Evolutionary conservation across 2,329 filamentous ascomycete species (phyloP).

Genomic region (Arthrobotrys sinensis): DNA sequence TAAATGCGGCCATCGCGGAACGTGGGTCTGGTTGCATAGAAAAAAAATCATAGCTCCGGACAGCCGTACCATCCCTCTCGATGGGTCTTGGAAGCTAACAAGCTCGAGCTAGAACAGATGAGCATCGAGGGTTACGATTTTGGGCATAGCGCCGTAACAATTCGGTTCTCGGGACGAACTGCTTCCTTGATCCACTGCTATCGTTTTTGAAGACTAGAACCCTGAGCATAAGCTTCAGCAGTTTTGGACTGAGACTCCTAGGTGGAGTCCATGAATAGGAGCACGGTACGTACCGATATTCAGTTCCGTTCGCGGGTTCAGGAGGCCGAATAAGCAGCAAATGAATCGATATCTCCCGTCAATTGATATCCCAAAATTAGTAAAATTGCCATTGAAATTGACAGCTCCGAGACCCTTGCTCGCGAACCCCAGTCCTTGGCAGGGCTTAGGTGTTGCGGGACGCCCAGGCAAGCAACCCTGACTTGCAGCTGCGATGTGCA

Average conservation of each 20-base stretch:
- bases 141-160: slow-evolving; percentile 29
- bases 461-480: slow-evolving; percentile 46
- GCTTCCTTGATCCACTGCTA: slow-evolving; percentile 45
- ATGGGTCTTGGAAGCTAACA: slow-evolving; percentile 31
- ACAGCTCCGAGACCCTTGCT: slow-evolving; percentile 36
- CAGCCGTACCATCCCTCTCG: slow-evolving; percentile 3
- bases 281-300: neutral
- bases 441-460: slow-evolving; percentile 51
- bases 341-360: slow-evolving; percentile 25
- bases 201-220: slow-evolving; percentile 14
- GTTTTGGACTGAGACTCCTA: slow-evolving; percentile 43
- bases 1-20: slow-evolving; percentile 50
- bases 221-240: slow-evolving; percentile 38
- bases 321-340: slow-evolving; percentile 1
- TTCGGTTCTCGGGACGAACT: slow-evolving; percentile 58
- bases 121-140: slow-evolving; percentile 47
- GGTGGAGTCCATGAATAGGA: slow-evolving; percentile 4
- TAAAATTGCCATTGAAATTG: slow-evolving; percentile 43
- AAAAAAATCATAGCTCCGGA: slow-evolving; percentile 31
- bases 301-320: neutral
- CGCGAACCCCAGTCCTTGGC: slow-evolving; percentile 48
- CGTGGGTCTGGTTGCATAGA: slow-evolving; percentile 35
- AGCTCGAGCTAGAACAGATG: slow-evolving; percentile 53
- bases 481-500: slow-evolving; percentile 41
- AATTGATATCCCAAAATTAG: slow-evolving; percentile 50